Conservation (phyloP, 257 asterid species). For the Agastache rugosa region DNA sequence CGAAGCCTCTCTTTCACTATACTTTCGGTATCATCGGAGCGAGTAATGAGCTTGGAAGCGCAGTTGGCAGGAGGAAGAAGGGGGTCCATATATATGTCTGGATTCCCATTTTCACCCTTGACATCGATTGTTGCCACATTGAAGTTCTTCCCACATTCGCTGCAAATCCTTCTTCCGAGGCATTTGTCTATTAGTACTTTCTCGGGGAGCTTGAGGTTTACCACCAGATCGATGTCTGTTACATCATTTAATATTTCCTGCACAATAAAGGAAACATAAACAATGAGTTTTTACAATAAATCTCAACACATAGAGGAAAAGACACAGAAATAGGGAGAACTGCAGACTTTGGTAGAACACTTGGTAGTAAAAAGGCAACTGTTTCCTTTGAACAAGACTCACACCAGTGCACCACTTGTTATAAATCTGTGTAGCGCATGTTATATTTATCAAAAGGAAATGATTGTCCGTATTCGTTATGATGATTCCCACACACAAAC, state of each 20-base stretch:
- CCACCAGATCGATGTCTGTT: conserved; percentile 90
- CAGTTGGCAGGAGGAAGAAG: conserved; percentile 87
- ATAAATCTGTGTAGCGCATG: no score
- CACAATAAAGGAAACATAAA: conserved; percentile 17
- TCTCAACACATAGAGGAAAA: neutral
- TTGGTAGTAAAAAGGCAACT: neutral
- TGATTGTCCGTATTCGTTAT: neutral
- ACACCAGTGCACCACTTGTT: neutral
- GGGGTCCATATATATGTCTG: conserved; percentile 89
- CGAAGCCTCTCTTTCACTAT: conserved; percentile 85
- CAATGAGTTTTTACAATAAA: conserved; percentile 11
- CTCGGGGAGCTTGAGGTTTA: conserved; percentile 96
- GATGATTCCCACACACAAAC: neutral
- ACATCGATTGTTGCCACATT: conserved; percentile 81
- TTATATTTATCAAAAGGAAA: neutral
- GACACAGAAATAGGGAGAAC: neutral
- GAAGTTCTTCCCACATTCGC: conserved; percentile 91
- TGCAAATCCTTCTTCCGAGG: conserved; percentile 91
- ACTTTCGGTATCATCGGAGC: conserved; percentile 89
- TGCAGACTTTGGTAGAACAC: conserved; percentile 7
- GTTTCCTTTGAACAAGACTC: neutral
- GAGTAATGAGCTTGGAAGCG: conserved; percentile 81
- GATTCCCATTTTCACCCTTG: conserved; percentile 88
- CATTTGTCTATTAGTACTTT: conserved; percentile 86
- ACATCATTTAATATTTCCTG: conserved; percentile 95